Base-by-base conservation (phyloP, 345 rosid genomes). In the Dovyalis caffra region DNA sequence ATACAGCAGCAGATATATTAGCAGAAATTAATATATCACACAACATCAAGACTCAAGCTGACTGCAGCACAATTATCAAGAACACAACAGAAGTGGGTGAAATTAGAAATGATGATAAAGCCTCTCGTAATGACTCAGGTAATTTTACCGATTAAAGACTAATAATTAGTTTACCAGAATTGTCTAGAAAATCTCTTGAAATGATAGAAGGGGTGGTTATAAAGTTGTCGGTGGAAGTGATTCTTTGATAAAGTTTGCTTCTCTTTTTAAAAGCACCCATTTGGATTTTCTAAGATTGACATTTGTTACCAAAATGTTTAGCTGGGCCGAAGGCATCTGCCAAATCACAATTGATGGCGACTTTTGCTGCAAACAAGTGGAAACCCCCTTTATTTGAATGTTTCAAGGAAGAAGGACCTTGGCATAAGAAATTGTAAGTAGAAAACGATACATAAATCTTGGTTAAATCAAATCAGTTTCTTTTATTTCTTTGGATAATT, bases 321-420 rank as follows among this genome's bases (percentile, higher is more conserved):
- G 88, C 78, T 70, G 84, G 34, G 70, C 25, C 65, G 0, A 73
- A 34, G 69, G 28, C 34, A 23, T 74, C 87, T 3, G 83, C 82
- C 0, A 91, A 83, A 84, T 74, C 85, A 66, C 51, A 80, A 32
- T 80, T 91, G 87, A 58, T 74, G 76, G 86, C 79, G 38, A 21
- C 86, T 62, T 89, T 94, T 69, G 72, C 70, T 45, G 77, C 70
- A 40, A 85, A 84, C 70, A 80, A 79, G 31, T 89, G 94, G 94
- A 81, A 83, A 53, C 9, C 73, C 12, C 97, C 94, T 1, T 31
- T 33, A 38, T 91, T 82, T 74, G 88, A 85, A 38, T 86, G 85
- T 76, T 79, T 72, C 85, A 67, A 76, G 16, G 90, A 84, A 63
- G 88, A 86, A 57, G 94, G 92, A 6, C 87, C 87, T 65, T 21